A percentile compares a stretch with the other conserved stretches of the same genome.
These are phyloP conservation scores for Austroboletus novae-zelandiae DNA, from an alignment of 1,284 basidiomycete species.

Conservation along the genomic window DNA sequence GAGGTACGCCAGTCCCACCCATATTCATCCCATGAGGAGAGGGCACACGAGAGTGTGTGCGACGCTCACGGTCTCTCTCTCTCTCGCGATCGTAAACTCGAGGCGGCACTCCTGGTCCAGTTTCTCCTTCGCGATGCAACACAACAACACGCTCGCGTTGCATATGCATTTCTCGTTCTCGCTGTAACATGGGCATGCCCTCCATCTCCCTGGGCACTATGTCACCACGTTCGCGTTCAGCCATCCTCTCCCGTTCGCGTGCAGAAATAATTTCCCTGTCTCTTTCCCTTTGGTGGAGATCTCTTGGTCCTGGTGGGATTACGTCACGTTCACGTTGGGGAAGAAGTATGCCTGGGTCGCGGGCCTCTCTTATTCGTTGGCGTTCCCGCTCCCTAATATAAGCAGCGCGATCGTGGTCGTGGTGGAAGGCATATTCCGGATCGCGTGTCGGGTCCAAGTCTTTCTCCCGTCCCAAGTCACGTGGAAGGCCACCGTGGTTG, in stretches of 20 bases:
- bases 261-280: constrained; percentile 20
- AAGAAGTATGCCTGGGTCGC: constrained; percentile 19
- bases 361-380: constrained; percentile 20
- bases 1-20: constrained; percentile 8
- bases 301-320: constrained; percentile 18
- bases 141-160: constrained; percentile 26
- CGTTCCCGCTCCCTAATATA: constrained; percentile 30
- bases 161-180: constrained; percentile 26
- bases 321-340: constrained; percentile 30
- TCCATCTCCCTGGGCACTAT: constrained; percentile 23
- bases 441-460: constrained; percentile 24
- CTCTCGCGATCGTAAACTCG: constrained; percentile 28
- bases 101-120: constrained; percentile 23
- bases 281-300: constrained; percentile 23
- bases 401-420: constrained; percentile 24
- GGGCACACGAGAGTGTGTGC: constrained; percentile 23
- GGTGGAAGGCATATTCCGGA: constrained; percentile 18
- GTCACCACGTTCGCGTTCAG: constrained; percentile 23
- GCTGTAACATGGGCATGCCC: constrained; percentile 11
- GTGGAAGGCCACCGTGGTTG: constrained; percentile 20
- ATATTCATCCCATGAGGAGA: constrained; percentile 24
- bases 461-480: constrained; percentile 27
- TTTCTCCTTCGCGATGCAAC: constrained; percentile 30
- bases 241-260: constrained; percentile 22
- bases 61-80: constrained; percentile 31